A percentile compares a stretch with the other conserved stretches of the same genome.
Conservation (phyloP, 306 rosid genomes). For the Malus asiatica region DNA sequence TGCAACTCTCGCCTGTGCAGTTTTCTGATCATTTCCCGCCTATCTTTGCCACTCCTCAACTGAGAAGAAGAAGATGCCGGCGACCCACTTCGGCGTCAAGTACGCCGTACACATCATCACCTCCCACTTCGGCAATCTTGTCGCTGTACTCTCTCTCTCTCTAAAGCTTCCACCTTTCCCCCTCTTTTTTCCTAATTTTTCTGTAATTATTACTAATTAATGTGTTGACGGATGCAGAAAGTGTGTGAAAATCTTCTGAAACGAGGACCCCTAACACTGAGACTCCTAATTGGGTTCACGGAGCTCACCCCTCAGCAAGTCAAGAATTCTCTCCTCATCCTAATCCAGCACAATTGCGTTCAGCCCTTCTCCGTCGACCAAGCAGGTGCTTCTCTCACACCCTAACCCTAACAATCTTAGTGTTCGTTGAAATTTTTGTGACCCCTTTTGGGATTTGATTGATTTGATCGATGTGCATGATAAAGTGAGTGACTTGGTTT, state of each 20-base stretch:
- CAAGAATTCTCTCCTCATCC: constrained; percentile 70
- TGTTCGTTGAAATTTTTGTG: background rate
- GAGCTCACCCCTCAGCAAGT: constrained; percentile 58
- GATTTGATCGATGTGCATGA: background rate
- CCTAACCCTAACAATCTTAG: background rate
- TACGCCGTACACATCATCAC: constrained; percentile 62
- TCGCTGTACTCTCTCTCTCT: constrained; percentile 40
- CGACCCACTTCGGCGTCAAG: constrained; percentile 52
- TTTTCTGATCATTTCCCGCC: constrained; percentile 7
- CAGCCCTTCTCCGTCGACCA: constrained; percentile 45
- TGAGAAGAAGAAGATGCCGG: constrained; percentile 22
- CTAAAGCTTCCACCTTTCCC: background rate
- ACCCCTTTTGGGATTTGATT: background rate
- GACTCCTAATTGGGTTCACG: constrained; percentile 40
- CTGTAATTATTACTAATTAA: background rate
- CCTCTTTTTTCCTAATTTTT: background rate
- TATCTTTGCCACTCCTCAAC: background rate
- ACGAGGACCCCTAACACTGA: constrained; percentile 47
- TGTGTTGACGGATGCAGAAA: constrained; percentile 36
- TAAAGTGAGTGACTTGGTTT: background rate
- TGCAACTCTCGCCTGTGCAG: background rate
- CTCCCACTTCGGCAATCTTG: constrained; percentile 76
- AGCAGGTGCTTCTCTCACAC: constrained; percentile 11
- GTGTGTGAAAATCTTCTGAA: constrained; percentile 62
- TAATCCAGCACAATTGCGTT: constrained; percentile 82